Evolutionary conservation across 768 basidiomycete genomes (phyloP).

Genomic region (Rhodotorula graminis): DNA sequence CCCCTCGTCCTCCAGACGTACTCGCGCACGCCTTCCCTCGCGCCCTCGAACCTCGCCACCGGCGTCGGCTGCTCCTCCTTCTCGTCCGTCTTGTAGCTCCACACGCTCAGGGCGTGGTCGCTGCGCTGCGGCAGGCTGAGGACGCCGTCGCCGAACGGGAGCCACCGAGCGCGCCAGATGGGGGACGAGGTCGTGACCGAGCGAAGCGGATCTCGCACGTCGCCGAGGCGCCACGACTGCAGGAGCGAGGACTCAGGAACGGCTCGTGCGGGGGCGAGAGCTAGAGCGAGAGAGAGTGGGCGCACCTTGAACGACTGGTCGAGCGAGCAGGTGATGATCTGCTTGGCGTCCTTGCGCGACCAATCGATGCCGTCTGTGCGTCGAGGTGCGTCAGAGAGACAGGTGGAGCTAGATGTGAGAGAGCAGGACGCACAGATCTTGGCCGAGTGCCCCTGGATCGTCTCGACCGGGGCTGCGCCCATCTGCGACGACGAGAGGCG

Average conservation of each 20-base stretch:
- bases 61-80: slow-evolving; percentile 49
- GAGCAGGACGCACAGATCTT: slow-evolving; percentile 17
- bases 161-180: slow-evolving; percentile 85
- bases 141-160: slow-evolving; percentile 87
- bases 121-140: slow-evolving; percentile 84
- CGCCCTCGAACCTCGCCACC: slow-evolving; percentile 71
- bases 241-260: slow-evolving; percentile 6
- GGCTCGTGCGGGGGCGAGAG: no score
- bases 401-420: neutral
- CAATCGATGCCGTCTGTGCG: slow-evolving; percentile 79
- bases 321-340: slow-evolving; percentile 88
- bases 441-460: slow-evolving; percentile 24
- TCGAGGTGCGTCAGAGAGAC: slow-evolving; percentile 56
- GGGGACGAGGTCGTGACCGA: slow-evolving; percentile 70
- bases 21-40: slow-evolving; percentile 88
- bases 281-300: neutral
- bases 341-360: slow-evolving; percentile 67
- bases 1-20: slow-evolving; percentile 82
- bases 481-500: slow-evolving; percentile 7
- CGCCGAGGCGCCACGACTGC: slow-evolving; percentile 43
- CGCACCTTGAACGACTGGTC: slow-evolving; percentile 58
- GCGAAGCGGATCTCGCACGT: slow-evolving; percentile 27
- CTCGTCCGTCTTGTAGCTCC: slow-evolving; percentile 44
- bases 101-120: slow-evolving; percentile 79
- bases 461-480: slow-evolving; percentile 29